A percentile compares a stretch with the other conserved stretches of the same genome.
phyloP scores from a whole-genome alignment of 2,329 filamentous ascomycete species.

The Xylariaceae sp. region DNA sequence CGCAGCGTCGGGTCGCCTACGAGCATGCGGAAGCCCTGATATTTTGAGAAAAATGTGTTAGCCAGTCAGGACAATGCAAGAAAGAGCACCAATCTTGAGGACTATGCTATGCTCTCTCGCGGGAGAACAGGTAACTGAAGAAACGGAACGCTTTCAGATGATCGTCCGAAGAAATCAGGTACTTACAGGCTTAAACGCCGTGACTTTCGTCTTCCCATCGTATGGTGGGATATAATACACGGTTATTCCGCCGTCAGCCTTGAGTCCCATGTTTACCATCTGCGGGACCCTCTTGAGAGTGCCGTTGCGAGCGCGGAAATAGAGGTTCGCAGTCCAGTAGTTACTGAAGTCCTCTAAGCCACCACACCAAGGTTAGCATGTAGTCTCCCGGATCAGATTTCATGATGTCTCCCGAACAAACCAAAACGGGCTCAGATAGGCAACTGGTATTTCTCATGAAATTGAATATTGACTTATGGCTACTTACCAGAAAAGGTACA shows the following conservation, averaged over 20 bases:
- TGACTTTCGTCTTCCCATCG: constrained; percentile 35
- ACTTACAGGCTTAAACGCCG: constrained; percentile 39
- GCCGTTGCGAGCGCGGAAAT: constrained; percentile 41
- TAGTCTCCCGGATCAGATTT: no score
- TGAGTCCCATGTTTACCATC: constrained; percentile 39
- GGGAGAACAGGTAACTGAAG: no score
- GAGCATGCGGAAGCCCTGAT: constrained; percentile 43
- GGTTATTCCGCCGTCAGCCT: constrained; percentile 39
- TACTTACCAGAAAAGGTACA: constrained; percentile 6
- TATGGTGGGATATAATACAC: constrained; percentile 43
- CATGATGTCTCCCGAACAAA: no score
- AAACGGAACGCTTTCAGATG: no score
- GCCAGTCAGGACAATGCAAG: no score
- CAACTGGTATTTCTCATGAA: no score
- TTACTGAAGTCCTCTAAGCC: constrained; percentile 42
- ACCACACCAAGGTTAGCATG: constrained; percentile 33
- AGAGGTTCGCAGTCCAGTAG: constrained; percentile 44
- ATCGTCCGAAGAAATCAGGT: no score
- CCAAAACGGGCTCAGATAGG: no score
- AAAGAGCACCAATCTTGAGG: no score
- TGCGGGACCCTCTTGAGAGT: constrained; percentile 41
- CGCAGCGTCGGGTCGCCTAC: constrained; percentile 39
- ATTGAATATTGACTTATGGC: no score
- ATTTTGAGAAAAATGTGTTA: constrained; percentile 7
- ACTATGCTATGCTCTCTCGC: no score